A percentile compares a stretch with the other conserved stretches of the same genome.
These are phyloP conservation scores for Talaromyces sp. DNA, from an alignment of 2,329 filamentous ascomycete species.

Conservation along the genomic window DNA sequence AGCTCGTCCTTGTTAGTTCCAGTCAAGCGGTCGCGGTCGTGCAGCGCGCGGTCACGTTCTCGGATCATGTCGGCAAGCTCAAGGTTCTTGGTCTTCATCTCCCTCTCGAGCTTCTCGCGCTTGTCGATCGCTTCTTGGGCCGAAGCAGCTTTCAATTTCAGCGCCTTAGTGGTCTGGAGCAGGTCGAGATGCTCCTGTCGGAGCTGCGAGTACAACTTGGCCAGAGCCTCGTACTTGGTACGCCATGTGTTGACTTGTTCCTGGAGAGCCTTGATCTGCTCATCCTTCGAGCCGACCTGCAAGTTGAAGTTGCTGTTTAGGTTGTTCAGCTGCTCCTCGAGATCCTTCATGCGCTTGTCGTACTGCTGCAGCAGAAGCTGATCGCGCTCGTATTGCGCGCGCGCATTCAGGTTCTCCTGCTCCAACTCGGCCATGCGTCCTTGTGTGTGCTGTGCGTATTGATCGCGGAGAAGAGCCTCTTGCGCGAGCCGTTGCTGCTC, in stretches of 20 bases:
- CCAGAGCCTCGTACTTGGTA: conserved; percentile 91
- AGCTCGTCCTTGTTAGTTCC: conserved; percentile 88
- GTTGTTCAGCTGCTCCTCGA: conserved; percentile 80
- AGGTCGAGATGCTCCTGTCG: conserved; percentile 92
- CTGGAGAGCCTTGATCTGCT: conserved; percentile 85
- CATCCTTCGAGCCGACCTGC: conserved; percentile 83
- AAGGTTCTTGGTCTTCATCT: conserved; percentile 99
- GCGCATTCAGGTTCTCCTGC: conserved; percentile 86
- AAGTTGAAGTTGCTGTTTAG: conserved; percentile 77
- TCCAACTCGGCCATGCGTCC: conserved; percentile 93
- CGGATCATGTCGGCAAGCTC: conserved; percentile 98
- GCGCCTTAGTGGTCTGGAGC: conserved; percentile 89
- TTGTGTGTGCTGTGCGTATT: conserved; percentile 89
- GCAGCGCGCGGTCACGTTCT: conserved; percentile 84
- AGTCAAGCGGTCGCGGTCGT: conserved; percentile 82
- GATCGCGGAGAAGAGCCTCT: conserved; percentile 80
- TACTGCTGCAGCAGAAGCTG: conserved; percentile 97
- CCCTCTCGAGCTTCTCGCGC: conserved; percentile 89
- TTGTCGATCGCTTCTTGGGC: conserved; percentile 94
- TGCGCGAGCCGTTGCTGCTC: conserved; percentile 90
- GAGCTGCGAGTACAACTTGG: conserved; percentile 94
- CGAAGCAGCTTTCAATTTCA: conserved; percentile 93
- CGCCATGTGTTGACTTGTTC: conserved; percentile 98
- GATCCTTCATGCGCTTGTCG: conserved; percentile 84
- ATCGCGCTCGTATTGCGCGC: conserved; percentile 94